Conservation (phyloP, 352 stramenopile species). For the Globisporangium nunn region DNA sequence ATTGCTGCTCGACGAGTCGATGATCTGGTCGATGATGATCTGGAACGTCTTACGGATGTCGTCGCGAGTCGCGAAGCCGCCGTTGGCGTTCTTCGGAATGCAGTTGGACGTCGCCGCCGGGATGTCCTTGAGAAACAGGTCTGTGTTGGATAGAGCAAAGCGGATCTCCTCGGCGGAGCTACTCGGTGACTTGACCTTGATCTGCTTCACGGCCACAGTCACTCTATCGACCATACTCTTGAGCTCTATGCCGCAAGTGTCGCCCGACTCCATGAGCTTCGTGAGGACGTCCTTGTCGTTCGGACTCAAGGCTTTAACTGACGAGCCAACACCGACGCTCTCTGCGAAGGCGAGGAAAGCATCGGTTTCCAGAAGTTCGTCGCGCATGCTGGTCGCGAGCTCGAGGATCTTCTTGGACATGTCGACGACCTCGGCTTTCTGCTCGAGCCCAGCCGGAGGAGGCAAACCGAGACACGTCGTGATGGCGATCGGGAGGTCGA, state of each 20-base stretch:
- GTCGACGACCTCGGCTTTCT: constrained; percentile 4
- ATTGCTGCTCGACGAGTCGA: constrained; percentile 22
- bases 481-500: constrained; percentile 42
- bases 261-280: constrained; percentile 7
- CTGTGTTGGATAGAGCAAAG: constrained; percentile 25
- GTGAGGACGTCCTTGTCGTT: neutral
- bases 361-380: constrained; percentile 29
- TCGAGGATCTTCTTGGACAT: constrained; percentile 14
- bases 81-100: constrained; percentile 24
- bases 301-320: constrained; percentile 21
- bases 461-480: constrained; percentile 31
- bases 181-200: constrained; percentile 20
- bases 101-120: constrained; percentile 37
- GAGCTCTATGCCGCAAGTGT: constrained; percentile 34
- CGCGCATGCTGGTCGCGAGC: constrained; percentile 18
- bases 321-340: neutral
- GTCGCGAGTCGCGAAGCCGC: constrained; percentile 37
- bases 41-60: constrained; percentile 42
- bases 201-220: constrained; percentile 24
- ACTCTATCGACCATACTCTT: constrained; percentile 39
- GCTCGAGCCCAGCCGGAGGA: constrained; percentile 1
- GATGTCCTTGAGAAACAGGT: constrained; percentile 39
- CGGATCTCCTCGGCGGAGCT: constrained; percentile 33
- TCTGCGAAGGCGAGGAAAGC: constrained; percentile 16
- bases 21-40: constrained; percentile 50